Evolutionary conservation across 176 grass and related monocot species (phyloP), one percentile per base, ranked within the genome.

Genomic region (Avena atlantica): DNA sequence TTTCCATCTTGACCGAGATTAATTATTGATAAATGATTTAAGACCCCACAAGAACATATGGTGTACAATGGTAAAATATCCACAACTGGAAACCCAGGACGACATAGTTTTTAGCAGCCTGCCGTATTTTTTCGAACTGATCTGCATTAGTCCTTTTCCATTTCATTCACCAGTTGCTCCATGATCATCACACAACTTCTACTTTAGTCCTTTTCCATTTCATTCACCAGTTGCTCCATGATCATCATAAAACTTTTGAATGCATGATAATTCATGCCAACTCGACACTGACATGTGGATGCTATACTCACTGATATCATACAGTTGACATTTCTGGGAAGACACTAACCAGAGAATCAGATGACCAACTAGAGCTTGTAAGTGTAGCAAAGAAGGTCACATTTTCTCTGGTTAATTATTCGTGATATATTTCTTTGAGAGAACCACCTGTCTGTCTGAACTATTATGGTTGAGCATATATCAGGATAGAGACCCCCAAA

Each of bases 241-340:
- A 60, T 76, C 17, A 23, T 69, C 27, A 49, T 75, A 75, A 24
- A 52, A 44, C 3, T 69, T 79, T 67, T 81, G 12, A 80, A 75
- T 82, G 1, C 27, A 78, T 84, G 47, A 59, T 78, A 55, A 21
- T 67, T 31, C 16, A 48, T 55, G 67, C 68, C 34, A 87, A 77
- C 21, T 57, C 27, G 8, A 80, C 45, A 87, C 45, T 85, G 70
- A 85, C 45, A 52, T 85, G 60, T 89, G 55, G 29, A 81, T 89
- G 86, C 3, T 76, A 78, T 74, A 16, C 80, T 76, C 47, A 64
- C 69, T 93, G 66, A 70, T 88, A 86, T 88, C 70, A 79, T 91
- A 88, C 92, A 95, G 92, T 89, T 95, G 86, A 83, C 86, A 88
- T 63, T 84, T 61, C 78, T 89, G 79, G 78, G 77, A 89, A 79